Percentiles rank a stretch among this genome's conserved stretches.
These are phyloP conservation scores for Amphicarpaea edgeworthii DNA, from an alignment of 306 rosid genomes.

Conservation along the genomic window DNA sequence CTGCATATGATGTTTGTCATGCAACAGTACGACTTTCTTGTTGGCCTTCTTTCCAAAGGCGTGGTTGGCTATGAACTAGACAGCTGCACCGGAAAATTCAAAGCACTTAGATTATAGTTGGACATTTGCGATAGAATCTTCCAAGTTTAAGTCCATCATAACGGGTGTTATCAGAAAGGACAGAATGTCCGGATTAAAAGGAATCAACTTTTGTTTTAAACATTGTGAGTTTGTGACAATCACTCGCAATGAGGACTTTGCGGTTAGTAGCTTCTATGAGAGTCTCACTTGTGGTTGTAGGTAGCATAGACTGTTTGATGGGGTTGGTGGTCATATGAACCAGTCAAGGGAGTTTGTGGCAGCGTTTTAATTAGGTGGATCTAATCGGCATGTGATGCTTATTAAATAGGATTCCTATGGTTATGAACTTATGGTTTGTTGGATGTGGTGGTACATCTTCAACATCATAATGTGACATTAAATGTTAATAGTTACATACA, in stretches of 20 bases:
- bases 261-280: slow-evolving; percentile 36
- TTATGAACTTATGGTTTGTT: neutral
- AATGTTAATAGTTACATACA: no score
- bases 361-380: slow-evolving; percentile 38
- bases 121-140: slow-evolving; percentile 48
- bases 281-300: slow-evolving; percentile 68
- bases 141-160: slow-evolving; percentile 57
- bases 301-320: slow-evolving; percentile 68
- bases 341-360: slow-evolving; percentile 23
- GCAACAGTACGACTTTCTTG: slow-evolving; percentile 58
- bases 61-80: slow-evolving; percentile 54
- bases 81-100: slow-evolving; percentile 60
- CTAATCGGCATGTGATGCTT: neutral
- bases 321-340: slow-evolving; percentile 1
- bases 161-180: slow-evolving; percentile 54
- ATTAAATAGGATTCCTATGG: neutral
- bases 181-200: slow-evolving; percentile 54
- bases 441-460: neutral
- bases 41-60: slow-evolving; percentile 66
- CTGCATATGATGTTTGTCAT: slow-evolving; percentile 54
- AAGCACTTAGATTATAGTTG: slow-evolving; percentile 57
- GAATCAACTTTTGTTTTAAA: slow-evolving; percentile 52
- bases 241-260: slow-evolving; percentile 48
- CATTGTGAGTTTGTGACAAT: slow-evolving; percentile 41
- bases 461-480: no score